Evolutionary conservation across 2,329 filamentous ascomycete species (phyloP).

Genomic region (Cercospora janseana): DNA sequence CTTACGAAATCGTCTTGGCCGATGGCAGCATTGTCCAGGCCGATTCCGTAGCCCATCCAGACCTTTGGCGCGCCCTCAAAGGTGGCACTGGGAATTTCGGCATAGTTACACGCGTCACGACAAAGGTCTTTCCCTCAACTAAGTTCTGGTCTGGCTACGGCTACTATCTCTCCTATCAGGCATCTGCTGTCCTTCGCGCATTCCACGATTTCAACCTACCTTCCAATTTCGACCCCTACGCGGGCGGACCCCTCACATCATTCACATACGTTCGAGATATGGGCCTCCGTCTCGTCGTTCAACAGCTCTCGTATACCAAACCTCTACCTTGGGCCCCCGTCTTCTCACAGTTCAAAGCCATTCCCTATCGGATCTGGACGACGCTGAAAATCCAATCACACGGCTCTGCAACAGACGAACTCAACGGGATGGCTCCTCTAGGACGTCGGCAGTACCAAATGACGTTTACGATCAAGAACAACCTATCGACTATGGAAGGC

Average conservation of each 20-base stretch:
- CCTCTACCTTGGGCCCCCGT: background rate
- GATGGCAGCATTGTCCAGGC: constrained; percentile 26
- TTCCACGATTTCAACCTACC: background rate
- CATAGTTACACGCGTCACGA: constrained; percentile 26
- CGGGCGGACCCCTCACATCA: background rate
- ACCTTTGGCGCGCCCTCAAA: constrained; percentile 27
- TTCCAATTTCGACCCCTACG: background rate
- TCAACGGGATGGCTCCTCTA: background rate
- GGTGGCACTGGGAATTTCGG: constrained; percentile 29
- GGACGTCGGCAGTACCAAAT: background rate
- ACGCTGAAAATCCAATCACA: background rate
- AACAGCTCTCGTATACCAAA: background rate
- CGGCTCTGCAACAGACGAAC: background rate
- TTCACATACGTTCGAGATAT: background rate
- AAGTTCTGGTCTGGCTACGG: background rate
- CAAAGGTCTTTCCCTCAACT: background rate
- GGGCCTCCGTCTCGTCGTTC: background rate
- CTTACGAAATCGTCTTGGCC: constrained; percentile 30
- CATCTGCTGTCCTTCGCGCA: background rate
- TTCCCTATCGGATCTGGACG: background rate
- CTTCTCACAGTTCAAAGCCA: background rate
- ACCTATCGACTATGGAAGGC: background rate
- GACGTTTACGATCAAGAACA: background rate
- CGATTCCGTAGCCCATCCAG: constrained; percentile 19
- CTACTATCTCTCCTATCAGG: background rate